These are phyloP conservation scores for Penicillium oxalicum DNA, from an alignment of 2,329 filamentous ascomycete species.

Conservation along the genomic window DNA sequence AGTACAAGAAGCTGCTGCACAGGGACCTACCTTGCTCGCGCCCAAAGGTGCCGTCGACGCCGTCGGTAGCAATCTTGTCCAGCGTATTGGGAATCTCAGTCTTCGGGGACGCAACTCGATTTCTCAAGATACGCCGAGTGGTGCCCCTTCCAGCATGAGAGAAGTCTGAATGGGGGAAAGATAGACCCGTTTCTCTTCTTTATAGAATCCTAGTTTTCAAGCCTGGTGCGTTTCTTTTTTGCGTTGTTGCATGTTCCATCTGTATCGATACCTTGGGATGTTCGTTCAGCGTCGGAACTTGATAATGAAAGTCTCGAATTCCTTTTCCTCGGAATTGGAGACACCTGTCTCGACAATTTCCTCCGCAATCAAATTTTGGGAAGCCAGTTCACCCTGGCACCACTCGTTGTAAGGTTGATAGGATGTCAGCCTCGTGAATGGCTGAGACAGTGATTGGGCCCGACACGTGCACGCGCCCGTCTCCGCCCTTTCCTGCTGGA, in stretches of 20 bases:
- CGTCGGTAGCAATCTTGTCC: constrained; percentile 83
- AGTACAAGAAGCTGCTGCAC: constrained; percentile 75
- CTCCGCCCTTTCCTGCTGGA: background rate
- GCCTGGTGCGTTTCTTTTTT: too few relatives aligned
- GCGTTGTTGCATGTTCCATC: too few relatives aligned
- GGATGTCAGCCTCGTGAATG: too few relatives aligned
- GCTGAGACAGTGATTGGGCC: too few relatives aligned
- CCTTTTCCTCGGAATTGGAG: too few relatives aligned
- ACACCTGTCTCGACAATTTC: too few relatives aligned
- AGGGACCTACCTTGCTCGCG: constrained; percentile 73
- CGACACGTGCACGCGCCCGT: constrained; percentile 10
- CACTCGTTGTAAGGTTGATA: too few relatives aligned
- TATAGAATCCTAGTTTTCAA: constrained; percentile 5
- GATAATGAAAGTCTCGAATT: too few relatives aligned
- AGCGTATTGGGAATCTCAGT: constrained; percentile 76
- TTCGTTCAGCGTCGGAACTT: too few relatives aligned
- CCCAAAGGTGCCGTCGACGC: constrained; percentile 89
- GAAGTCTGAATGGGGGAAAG: constrained; percentile 27
- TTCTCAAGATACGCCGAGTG: constrained; percentile 28
- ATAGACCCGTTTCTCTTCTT: constrained; percentile 6
- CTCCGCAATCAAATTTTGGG: too few relatives aligned
- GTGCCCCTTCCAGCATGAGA: constrained; percentile 28
- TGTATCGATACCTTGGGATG: constrained; percentile 1
- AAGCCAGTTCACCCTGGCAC: too few relatives aligned
- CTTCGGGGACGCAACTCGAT: constrained; percentile 40